Evolutionary conservation across 495 filamentous ascomycete species (phyloP), one percentile per base, ranked within the genome.

Genomic region (Hypoxylon lenormandii): DNA sequence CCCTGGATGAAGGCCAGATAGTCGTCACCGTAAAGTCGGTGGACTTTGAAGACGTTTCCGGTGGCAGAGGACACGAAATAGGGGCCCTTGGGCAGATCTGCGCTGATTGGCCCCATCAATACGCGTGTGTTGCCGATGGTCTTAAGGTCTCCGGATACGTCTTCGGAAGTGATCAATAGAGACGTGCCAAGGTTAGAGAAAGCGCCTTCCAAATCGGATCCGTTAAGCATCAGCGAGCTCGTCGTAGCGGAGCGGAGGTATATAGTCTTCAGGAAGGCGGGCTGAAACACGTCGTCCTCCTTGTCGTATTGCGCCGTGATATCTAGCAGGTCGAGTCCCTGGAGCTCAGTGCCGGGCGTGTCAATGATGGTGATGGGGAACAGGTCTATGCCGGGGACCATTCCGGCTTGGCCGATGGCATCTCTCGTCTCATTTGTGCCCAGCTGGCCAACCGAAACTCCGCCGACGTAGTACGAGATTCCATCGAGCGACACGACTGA

Each of bases 1-100:
- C 43, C 43, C 43, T 46, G 43, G 16, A 46, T 46, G 43, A 46
- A 46, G 16, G 43, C 43, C 18, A 46, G 43, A 46, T 46, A 22
- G 19, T 46, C 43, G 43, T 46, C 43, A 1, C 16, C 16, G 43
- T 46, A 46, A 5, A 46, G 16, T 22, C 43, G 43, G 18, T 46
- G 43, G 43, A 22, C 43, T 12, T 46, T 46, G 43, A 19, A 46
- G 8, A 46, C 16, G 16, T 46, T 46, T 21, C 43, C 43, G 43
- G 43, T 46, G 22, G 43, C 43, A 22, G 43, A 7, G 5, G 43
- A 46, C 5, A 46, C 18, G 43, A 46, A 46, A 10, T 46, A 46
- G 1, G 43, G 43, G 8, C 43, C 43, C 43, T 46, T 46, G 43
- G 43, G 18, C 8, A 46, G 4, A 22, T 46, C 16, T 46, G 1